Base-by-base conservation (phyloP, 2,329 filamentous ascomycete genomes). In the Aspergillus neoniger region DNA sequence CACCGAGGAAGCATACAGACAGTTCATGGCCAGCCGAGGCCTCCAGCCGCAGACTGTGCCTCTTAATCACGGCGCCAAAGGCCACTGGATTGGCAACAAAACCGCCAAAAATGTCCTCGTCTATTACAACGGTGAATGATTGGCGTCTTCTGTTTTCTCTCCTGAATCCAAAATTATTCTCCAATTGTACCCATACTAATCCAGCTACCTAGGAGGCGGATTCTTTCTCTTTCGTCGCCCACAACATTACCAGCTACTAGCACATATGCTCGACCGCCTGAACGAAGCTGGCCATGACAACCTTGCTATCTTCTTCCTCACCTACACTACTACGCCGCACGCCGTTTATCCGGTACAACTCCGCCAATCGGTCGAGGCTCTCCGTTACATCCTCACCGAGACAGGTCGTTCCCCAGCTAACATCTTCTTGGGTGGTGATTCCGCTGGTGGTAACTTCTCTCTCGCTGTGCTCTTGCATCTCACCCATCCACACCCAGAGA, bases 401-500 rank as follows among this genome's bases (percentile, higher is more conserved):
- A 67, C 71, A 0, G 61, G 63, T 25, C 74, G 71, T 6, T 68
- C 70, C 7, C 73, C 77, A 1, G 60, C 67, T 4, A 67, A 74
- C 44, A 70, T 79, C 6, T 55, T 77, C 17, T 50, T 79, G 3
- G 77, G 72, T 44, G 77, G 77, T 8, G 77, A 79, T 54, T 78
- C 76, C 1, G 77, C 77, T 1, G 77, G 77, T 21, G 77, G 72
- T 1, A 79, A 79, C 61, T 70, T 79, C 30, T 72, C 70, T 17
- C 58, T 73, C 21, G 65, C 70, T 5, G 65, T 73, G 2, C 66
- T 78, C 9, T 60, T 74, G 30, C 76, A 78, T 43, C 58, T 78
- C 1, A 66, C 72, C 0, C 86, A 88, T 63, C 85, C 85, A 0
- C 84, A 87, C 60, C 78, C 83, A 0, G 77, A 81, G 0, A 77